These are phyloP conservation scores for Daldinia sp. DNA, from an alignment of 2,329 filamentous ascomycete genomes.

Conservation along the genomic window DNA sequence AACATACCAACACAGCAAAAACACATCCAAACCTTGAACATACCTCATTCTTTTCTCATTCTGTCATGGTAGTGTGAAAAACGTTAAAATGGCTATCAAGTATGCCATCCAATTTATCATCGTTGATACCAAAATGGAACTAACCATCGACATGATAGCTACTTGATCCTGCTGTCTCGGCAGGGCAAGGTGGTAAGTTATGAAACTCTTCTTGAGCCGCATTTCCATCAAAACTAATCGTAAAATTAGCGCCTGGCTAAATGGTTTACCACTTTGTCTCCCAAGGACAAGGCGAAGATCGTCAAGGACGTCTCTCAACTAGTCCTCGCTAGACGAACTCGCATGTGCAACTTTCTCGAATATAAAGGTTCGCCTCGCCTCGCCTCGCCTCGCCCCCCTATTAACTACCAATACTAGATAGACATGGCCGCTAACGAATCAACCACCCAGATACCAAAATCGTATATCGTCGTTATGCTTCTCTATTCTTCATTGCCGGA, in stretches of 20 bases:
- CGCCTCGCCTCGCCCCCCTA: constrained; percentile 1
- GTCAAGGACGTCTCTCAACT: constrained; percentile 99
- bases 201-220: constrained; percentile 52
- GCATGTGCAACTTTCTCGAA: constrained; percentile 99
- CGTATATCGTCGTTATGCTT: constrained; percentile 98
- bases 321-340: constrained; percentile 92
- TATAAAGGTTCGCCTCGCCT: constrained; percentile 81
- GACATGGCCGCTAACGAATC: constrained; percentile 22
- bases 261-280: constrained; percentile 98
- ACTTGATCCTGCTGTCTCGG: constrained; percentile 95
- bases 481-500: constrained; percentile 98
- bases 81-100: constrained; percentile 64
- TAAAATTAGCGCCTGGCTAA: constrained; percentile 88
- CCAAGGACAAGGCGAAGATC: constrained; percentile 99
- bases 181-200: constrained; percentile 97
- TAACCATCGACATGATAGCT: constrained; percentile 68
- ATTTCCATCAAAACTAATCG: constrained; percentile 19
- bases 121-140: constrained; percentile 23
- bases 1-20: constrained; percentile 16
- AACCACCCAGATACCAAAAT: constrained; percentile 86
- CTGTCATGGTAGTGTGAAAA: constrained; percentile 47
- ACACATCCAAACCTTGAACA: neutral
- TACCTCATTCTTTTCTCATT: constrained; percentile 28
- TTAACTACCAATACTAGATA: constrained; percentile 1
- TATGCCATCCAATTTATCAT: constrained; percentile 54